Evolutionary conservation across 148 eudicot species (phyloP), one percentile per base, ranked within the genome.

Genomic region (Cornus kousa): DNA sequence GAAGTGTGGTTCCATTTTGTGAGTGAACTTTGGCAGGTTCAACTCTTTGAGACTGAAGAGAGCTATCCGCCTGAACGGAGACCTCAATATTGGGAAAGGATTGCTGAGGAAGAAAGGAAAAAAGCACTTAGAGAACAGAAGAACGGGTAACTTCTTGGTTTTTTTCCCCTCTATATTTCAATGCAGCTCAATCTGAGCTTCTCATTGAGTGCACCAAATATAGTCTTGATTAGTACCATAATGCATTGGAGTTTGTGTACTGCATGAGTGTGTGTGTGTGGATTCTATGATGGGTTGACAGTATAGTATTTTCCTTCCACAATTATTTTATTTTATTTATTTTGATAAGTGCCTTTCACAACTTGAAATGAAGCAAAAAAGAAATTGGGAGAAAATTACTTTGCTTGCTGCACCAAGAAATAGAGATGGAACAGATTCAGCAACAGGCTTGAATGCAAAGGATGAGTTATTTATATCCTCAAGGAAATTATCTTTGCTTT

Each of bases 361-460:
- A 11, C 2, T 20, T 12, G 31, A 68, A 43, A 43, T 76, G 72
- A 17, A 76, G 46, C 35, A 35, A 43, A 43, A 43, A 43, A 43
- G 0, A 43, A 43, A 28, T 77, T 11, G 68, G 67, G 46, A 48
- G 67, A 50, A 31, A 43, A 78, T 82, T 85, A 89, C 90, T 40
- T 81, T 84, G 83, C 75, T 87, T 76, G 78, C 68, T 19, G 70
- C 55, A 11, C 81, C 78, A 57, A 22, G 57, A 55, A 74, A 71
- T 50, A 67, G 71, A 40, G 79, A 77, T 24, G 89, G 78, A 39
- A 68, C 81, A 5, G 86, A 72, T 46, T 85, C 92, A 9, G 79
- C 50, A 53, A 80, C 74, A 57, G 88, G 90, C 68, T 80, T 85
- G 78, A 87, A 87, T 3, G 92, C 82, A 67, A 89, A 86, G 35